Percentiles rank a stretch among this genome's conserved stretches.
These are phyloP conservation scores for Pestalotiopsis sp. DNA, from an alignment of 2,329 filamentous ascomycete genomes.

Conservation along the genomic window DNA sequence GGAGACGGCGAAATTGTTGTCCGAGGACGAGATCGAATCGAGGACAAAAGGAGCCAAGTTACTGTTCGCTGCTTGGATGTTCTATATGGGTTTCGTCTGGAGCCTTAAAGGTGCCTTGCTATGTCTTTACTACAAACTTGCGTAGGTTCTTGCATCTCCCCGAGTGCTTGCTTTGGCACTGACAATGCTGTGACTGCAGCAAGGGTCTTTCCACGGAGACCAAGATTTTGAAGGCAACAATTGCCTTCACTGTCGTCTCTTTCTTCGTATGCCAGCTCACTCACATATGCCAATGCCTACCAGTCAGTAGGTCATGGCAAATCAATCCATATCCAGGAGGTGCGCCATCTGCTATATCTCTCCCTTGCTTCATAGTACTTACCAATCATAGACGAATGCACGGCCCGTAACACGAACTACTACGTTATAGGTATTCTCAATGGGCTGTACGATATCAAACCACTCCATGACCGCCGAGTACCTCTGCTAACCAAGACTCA, in stretches of 20 bases:
- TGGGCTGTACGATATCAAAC: neutral
- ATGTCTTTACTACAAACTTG: neutral
- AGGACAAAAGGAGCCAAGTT: conserved; percentile 3
- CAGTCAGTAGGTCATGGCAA: conserved; percentile 11
- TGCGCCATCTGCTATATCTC: neutral
- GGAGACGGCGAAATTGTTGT: conserved; percentile 1
- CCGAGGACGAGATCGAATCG: neutral
- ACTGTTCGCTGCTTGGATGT: conserved; percentile 7
- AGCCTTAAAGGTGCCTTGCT: conserved; percentile 9
- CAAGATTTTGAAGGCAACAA: conserved; percentile 3
- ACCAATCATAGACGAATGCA: conserved; percentile 9
- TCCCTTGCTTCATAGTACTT: neutral
- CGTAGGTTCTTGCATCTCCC: neutral
- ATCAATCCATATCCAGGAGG: conserved; percentile 11
- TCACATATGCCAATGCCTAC: conserved; percentile 10
- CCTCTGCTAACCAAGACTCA: no score
- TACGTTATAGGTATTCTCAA: conserved; percentile 10
- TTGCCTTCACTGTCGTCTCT: neutral
- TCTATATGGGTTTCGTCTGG: conserved; percentile 12
- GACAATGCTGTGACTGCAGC: neutral
- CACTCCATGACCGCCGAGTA: neutral
- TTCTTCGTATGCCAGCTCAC: conserved; percentile 1
- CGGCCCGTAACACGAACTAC: conserved; percentile 11
- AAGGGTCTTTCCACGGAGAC: neutral
- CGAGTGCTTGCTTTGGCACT: neutral